Conservation (phyloP, 2,329 filamentous ascomycete genomes). For the Mycosphaerella arachidis region DNA sequence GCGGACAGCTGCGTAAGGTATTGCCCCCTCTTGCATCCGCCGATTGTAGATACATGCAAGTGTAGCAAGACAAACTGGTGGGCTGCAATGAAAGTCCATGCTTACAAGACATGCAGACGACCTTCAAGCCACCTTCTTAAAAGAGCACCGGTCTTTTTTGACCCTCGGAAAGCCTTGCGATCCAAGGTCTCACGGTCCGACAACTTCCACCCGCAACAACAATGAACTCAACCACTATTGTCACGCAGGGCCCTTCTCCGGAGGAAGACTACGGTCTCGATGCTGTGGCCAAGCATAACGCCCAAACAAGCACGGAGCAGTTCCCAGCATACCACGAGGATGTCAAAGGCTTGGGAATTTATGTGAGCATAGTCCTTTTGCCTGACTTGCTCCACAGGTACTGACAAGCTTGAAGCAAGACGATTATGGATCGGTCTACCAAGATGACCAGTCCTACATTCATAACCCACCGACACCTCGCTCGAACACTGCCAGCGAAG, state of each 20-base stretch:
- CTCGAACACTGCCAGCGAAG: slow-evolving; percentile 40
- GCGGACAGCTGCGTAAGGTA: slow-evolving; percentile 32
- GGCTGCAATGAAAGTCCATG: slow-evolving; percentile 24
- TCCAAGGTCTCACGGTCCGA: slow-evolving; percentile 20
- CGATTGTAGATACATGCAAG: slow-evolving; percentile 24
- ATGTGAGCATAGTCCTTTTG: slow-evolving; percentile 22
- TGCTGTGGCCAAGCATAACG: slow-evolving; percentile 41
- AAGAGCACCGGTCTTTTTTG: slow-evolving; percentile 11
- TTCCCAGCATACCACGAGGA: slow-evolving; percentile 32
- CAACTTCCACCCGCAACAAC: slow-evolving; percentile 15
- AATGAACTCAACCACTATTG: slow-evolving; percentile 26
- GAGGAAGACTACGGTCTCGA: slow-evolving; percentile 36
- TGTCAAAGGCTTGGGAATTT: slow-evolving; percentile 29
- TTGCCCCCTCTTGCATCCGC: slow-evolving; percentile 15
- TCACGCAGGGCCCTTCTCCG: slow-evolving; percentile 22
- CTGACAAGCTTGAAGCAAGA: slow-evolving; percentile 25
- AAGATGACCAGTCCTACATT: slow-evolving; percentile 23
- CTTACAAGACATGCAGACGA: slow-evolving; percentile 34
- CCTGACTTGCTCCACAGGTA: neutral
- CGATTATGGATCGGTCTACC: slow-evolving; percentile 24
- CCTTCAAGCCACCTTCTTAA: slow-evolving; percentile 14
- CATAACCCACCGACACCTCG: slow-evolving; percentile 42
- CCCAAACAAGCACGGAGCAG: slow-evolving; percentile 31
- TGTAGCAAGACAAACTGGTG: slow-evolving; percentile 29
- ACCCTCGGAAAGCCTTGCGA: slow-evolving; percentile 10